phyloP scores from a whole-genome alignment of 305 asterid species.

The Ilex paraguariensis region DNA sequence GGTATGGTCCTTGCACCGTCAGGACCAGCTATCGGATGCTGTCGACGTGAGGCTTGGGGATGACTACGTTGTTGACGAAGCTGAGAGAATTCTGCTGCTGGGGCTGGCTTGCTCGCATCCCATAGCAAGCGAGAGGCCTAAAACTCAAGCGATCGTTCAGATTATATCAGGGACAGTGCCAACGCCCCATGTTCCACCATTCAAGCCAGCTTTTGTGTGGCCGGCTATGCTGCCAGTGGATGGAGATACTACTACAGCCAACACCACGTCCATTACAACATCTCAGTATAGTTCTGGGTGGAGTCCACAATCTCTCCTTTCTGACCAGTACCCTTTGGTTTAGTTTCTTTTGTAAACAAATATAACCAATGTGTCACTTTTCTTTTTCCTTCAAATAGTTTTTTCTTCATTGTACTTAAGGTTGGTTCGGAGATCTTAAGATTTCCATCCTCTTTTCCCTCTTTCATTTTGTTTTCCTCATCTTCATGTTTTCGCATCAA shows the following conservation, averaged over 20 bases:
- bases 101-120: constrained; percentile 93
- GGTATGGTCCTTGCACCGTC: constrained; percentile 89
- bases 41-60: constrained; percentile 56
- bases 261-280: constrained; percentile 21
- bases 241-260: constrained; percentile 31
- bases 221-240: constrained; percentile 42
- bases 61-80: constrained; percentile 55
- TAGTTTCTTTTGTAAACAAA: constrained; percentile 23
- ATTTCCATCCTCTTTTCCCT: neutral
- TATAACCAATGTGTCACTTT: constrained; percentile 14
- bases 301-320: constrained; percentile 28
- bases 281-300: constrained; percentile 6
- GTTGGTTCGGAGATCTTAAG: neutral
- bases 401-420: neutral
- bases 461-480: neutral
- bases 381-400: neutral
- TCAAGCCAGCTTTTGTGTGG: constrained; percentile 89
- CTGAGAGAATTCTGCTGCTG: constrained; percentile 51
- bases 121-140: constrained; percentile 64
- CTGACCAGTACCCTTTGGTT: constrained; percentile 30
- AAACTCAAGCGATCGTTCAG: constrained; percentile 56
- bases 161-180: constrained; percentile 58
- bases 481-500: too few relatives aligned
- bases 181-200: constrained; percentile 62
- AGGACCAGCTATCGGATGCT: constrained; percentile 60